These are phyloP conservation scores for Neopestalotiopsis clavispora DNA, from an alignment of 2,329 filamentous ascomycete genomes.

Conservation along the genomic window DNA sequence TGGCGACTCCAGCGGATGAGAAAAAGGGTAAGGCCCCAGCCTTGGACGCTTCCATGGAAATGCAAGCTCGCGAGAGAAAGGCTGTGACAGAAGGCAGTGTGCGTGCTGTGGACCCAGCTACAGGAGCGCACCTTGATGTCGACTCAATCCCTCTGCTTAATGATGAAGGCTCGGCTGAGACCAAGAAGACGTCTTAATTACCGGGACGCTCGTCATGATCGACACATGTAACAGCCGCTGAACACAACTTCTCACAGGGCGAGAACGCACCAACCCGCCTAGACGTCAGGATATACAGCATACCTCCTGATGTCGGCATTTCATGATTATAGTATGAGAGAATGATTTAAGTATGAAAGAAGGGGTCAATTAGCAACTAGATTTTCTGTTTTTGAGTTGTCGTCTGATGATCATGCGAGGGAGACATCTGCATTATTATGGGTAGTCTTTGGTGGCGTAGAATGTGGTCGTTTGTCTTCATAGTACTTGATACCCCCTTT, in stretches of 20 bases:
- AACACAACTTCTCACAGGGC: background rate
- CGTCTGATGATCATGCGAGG: background rate
- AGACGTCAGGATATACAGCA: too few species aligned
- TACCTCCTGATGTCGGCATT: too few species aligned
- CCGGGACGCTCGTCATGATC: slow-evolving; percentile 14
- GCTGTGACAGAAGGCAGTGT: slow-evolving; percentile 27
- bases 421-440: background rate
- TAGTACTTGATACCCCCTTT: slow-evolving; percentile 9
- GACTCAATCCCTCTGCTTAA: slow-evolving; percentile 13
- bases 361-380: too few species aligned
- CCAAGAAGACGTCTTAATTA: slow-evolving; percentile 13
- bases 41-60: slow-evolving; percentile 23
- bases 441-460: background rate
- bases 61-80: slow-evolving; percentile 14
- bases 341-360: too few species aligned
- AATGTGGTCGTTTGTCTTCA: background rate
- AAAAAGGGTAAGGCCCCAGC: slow-evolving; percentile 25
- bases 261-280: too few species aligned
- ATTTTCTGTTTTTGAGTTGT: background rate
- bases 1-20: slow-evolving; percentile 40
- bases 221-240: slow-evolving; percentile 27
- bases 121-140: slow-evolving; percentile 39
- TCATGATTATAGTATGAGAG: too few species aligned
- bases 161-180: slow-evolving; percentile 8
- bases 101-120: slow-evolving; percentile 32